Evolutionary conservation across 257 asterid genomes (phyloP), one percentile per base, ranked within the genome.

Genomic region (Buddleja alternifolia): DNA sequence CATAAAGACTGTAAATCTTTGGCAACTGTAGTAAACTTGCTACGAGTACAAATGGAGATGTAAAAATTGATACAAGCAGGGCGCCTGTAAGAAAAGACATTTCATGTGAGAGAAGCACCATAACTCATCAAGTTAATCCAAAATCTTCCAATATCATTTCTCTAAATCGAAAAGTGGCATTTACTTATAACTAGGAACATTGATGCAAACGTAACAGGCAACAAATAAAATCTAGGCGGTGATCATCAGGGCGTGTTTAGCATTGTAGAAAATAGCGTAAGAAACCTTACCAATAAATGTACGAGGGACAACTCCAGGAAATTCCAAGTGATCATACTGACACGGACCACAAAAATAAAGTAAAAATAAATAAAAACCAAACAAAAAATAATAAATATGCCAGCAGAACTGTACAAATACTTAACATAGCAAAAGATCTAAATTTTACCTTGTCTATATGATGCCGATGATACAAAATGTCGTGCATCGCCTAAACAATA

Each of bases 261-360:
- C 45, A 60, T 34, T 10, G 36, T 46, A 46, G 61, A 41, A 67
- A 76, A 46, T 44, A 41, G 51, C 24, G 42, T 10, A 41, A 51
- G 37, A 70, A 56, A 67, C 67, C 80, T 77, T 75, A 86, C 97
- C 99, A 8, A 87, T 81, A 77, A 93, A 90, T 46, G 99, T 90
- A 46, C 99, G 99, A 69, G 99, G 96, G 73, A 93, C 97, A 52
- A 90, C 97, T 76, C 99, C 99, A 10, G 97, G 90, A 74, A 90
- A 93, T 41, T 93, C 96, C 85, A 90, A 84, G 84, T 93, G 99
- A 84, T 93, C 99, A 69, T 90, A 93, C 97, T 93, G 83, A 11
- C 47, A 66, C 52, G 54, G 44, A 56, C 72, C 74, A 70, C 57
- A 44, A 59, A 70, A 60, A 47, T 24, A 70, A 57, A 11, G 42